A percentile compares a stretch with the other conserved stretches of the same genome.
phyloP scores from a whole-genome alignment of 345 rosid genomes.

The Ceriops tagal region DNA sequence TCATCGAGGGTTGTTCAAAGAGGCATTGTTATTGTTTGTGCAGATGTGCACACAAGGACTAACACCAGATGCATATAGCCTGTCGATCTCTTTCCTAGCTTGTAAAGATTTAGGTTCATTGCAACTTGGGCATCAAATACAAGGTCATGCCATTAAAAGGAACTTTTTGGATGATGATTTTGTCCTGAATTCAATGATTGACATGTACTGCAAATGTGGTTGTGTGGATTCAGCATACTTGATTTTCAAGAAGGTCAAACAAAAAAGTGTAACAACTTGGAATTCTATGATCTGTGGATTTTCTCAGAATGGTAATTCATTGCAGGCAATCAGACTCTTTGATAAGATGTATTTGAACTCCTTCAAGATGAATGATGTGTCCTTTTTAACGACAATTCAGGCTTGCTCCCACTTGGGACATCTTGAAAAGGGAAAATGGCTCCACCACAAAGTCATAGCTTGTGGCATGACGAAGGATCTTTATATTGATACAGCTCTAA shows the following conservation, averaged over 20 bases:
- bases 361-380: conserved; percentile 49
- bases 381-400: conserved; percentile 57
- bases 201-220: conserved; percentile 66
- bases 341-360: conserved; percentile 47
- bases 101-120: conserved; percentile 49
- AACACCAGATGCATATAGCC: conserved; percentile 63
- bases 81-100: conserved; percentile 64
- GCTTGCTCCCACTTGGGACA: conserved; percentile 59
- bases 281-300: conserved; percentile 63
- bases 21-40: conserved; percentile 46
- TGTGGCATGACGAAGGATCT: conserved; percentile 42
- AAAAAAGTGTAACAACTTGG: conserved; percentile 53
- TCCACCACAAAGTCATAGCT: conserved; percentile 60
- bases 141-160: conserved; percentile 46
- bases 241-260: conserved; percentile 36
- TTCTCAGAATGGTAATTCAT: conserved; percentile 54
- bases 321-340: conserved; percentile 54
- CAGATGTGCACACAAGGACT: conserved; percentile 47
- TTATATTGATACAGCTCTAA: conserved; percentile 55
- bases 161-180: conserved; percentile 48
- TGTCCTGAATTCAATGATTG: conserved; percentile 51
- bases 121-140: conserved; percentile 64
- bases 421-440: conserved; percentile 66
- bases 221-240: conserved; percentile 37
- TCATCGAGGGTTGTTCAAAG: conserved; percentile 42